Base-by-base conservation (phyloP, 2,329 filamentous ascomycete species). In the Fusarium algeriense region DNA sequence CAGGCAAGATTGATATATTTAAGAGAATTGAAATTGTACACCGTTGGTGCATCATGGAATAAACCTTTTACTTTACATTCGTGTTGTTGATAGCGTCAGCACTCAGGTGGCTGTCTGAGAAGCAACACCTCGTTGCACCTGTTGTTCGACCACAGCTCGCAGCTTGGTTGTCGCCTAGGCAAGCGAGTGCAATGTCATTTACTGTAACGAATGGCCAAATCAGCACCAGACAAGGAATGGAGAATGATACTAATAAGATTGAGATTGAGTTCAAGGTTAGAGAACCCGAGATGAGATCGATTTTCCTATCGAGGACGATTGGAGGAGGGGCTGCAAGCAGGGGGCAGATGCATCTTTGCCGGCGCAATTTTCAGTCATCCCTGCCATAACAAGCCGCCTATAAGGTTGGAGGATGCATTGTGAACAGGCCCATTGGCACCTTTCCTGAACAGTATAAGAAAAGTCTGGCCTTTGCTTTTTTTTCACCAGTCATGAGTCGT, bases 11-110 rank as follows among this genome's bases (percentile, higher is more conserved):
- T 12, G 30, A 35, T 13, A 35, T 26, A 26, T 23, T 19, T 20
- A 43, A 28, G 30, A 30, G 28, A 32, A 34, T 13, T 8, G 38
- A 40, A 20, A 23, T 20, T 19, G 20, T 6, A 35, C 34, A 23
- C 19, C 28, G 35, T 12, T 41, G 35, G 26, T 28, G 14, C n/a
- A 7, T 34, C 17, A 7, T 14, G 20, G 7, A 30, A 14, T 23
- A 48, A 17, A 11, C 15, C 15, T 32, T 10, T 30, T 12, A 23
- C 14, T 17, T n/a, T 23, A 7, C 9, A 20, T 13, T 49, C 30
- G 28, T 52, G 44, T n/a, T 61, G 50, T 26, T 34, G 34, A 73
- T 75, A 65, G 65, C 63, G 70, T 74, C 64, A 75, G 57, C 48
- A 37, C 41, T 28, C 64, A 60, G 60, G 45, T 40, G 34, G 30